Evolutionary conservation across 768 basidiomycete species (phyloP).

Genomic region (Pholiota molesta): DNA sequence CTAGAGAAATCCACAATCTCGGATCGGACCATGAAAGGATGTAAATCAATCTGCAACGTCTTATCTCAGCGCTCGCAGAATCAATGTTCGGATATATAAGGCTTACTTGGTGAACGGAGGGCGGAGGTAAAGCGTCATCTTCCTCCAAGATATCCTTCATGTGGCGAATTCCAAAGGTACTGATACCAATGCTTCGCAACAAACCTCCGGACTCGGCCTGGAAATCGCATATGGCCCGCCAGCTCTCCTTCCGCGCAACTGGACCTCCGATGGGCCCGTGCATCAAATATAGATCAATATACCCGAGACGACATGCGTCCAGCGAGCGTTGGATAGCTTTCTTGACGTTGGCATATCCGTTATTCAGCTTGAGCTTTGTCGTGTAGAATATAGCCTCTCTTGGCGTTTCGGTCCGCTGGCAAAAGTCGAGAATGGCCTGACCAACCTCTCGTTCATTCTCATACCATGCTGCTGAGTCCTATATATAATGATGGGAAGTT

Average conservation of each 20-base stretch:
- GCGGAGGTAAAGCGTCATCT: slow-evolving; percentile 46
- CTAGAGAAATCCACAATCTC: slow-evolving; percentile 65
- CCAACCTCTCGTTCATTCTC: slow-evolving; percentile 73
- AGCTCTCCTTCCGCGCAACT: slow-evolving; percentile 57
- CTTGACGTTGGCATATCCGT: slow-evolving; percentile 49
- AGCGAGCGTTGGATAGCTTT: slow-evolving; percentile 57
- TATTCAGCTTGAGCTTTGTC: slow-evolving; percentile 67
- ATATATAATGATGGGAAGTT: slow-evolving; percentile 18
- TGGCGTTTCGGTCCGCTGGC: slow-evolving; percentile 46
- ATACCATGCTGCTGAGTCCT: slow-evolving; percentile 56
- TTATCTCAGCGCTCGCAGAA: background rate
- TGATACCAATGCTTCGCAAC: slow-evolving; percentile 66
- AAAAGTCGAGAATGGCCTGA: slow-evolving; percentile 59
- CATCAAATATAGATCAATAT: slow-evolving; percentile 74
- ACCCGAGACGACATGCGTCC: slow-evolving; percentile 54
- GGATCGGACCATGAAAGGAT: slow-evolving; percentile 72
- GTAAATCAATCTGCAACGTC: slow-evolving; percentile 47
- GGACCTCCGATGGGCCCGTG: slow-evolving; percentile 70
- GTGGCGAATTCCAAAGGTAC: slow-evolving; percentile 62
- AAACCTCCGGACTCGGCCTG: slow-evolving; percentile 54
- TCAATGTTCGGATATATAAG: background rate
- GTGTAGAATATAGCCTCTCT: slow-evolving; percentile 69
- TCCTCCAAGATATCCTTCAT: slow-evolving; percentile 50
- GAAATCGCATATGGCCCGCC: slow-evolving; percentile 67
- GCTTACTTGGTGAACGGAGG: slow-evolving; percentile 63